Percentiles rank a stretch among this genome's conserved stretches.
phyloP scores from a whole-genome alignment of 2,329 filamentous ascomycete genomes.

The Phyllosticta paracitricarpa region DNA sequence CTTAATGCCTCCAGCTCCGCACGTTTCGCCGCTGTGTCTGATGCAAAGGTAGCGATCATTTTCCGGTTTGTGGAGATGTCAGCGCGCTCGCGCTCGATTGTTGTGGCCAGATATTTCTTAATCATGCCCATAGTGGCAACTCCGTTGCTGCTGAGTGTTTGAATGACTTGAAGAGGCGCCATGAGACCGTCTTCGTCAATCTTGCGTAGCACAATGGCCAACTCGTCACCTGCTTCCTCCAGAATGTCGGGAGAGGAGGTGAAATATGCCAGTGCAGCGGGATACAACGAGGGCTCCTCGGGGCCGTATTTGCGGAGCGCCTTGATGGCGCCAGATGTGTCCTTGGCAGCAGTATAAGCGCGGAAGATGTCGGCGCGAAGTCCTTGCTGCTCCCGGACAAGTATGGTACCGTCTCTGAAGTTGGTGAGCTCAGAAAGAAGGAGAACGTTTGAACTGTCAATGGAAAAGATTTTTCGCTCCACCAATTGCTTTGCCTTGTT shows the following conservation, averaged over 20 bases:
- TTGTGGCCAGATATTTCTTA: conserved; percentile 81
- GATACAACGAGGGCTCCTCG: conserved; percentile 83
- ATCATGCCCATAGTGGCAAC: conserved; percentile 97
- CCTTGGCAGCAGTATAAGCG: conserved; percentile 84
- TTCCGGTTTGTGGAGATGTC: conserved; percentile 78
- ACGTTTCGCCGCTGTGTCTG: conserved; percentile 71
- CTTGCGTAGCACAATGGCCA: conserved; percentile 67
- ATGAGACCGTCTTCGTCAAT: conserved; percentile 88
- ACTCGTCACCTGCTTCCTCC: conserved; percentile 75
- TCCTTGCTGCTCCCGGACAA: conserved; percentile 89
- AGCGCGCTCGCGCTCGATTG: conserved; percentile 76
- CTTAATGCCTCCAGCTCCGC: conserved; percentile 68
- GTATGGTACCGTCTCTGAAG: conserved; percentile 80
- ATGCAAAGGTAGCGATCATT: conserved; percentile 72
- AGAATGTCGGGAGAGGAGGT: conserved; percentile 74
- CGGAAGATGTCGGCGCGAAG: conserved; percentile 92
- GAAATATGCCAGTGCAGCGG: conserved; percentile 86
- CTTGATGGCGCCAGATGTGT: conserved; percentile 82
- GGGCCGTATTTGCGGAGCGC: conserved; percentile 86
- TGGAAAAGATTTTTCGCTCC: conserved; percentile 62
- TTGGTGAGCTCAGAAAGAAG: conserved; percentile 84
- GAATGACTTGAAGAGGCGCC: conserved; percentile 92
- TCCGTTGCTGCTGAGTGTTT: conserved; percentile 68
- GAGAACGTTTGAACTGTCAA: conserved; percentile 90
- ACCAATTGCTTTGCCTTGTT: conserved; percentile 83